Base-by-base conservation (phyloP, 2,329 filamentous ascomycete genomes). In the Akanthomyces lecanii region DNA sequence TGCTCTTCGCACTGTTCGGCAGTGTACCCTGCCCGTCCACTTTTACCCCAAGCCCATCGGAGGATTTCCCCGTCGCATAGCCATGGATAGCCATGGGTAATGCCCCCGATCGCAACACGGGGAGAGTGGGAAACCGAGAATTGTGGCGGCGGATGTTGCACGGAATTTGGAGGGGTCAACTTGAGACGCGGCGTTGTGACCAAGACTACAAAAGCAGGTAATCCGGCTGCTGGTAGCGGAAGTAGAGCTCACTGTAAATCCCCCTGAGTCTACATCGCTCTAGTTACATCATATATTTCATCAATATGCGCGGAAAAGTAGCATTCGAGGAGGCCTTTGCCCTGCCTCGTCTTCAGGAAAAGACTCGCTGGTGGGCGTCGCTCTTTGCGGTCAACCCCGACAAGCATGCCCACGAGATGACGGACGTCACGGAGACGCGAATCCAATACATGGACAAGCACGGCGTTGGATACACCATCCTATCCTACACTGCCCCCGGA, bases 261-360 rank as follows among this genome's bases (percentile, higher is more conserved):
- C 21, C 10, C 5, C n/a, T 5, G n/a, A 16, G 2, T 8, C 8
- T 36, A 10, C 12, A 12, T 33, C 18, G 14, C 16, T 45, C n/a
- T 36, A 18, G 11, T 8, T 12, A 30, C 8, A 54, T 61, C 23
- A 21, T 14, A 51, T 23, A 58, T 11, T 63, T 42, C 25, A 21
- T 28, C 50, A 71, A 5, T 28, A 86, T 86, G 83, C 73, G 80
- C 14, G 85, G 85, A 64, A 88, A 88, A 66, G 79, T 88, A 63
- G 82, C 82, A 14, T 76, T 88, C 25, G 85, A 88, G 71, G 85
- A 88, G 73, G 84, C 84, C 16, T 87, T 86, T 66, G 82, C 81
- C 65, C 77, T 87, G 7, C 84, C 86, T 51, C 79, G 84, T 40
- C 79, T 86, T 65, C 77, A 81, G 52, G 82, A 87, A 66, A 82